Conservation (phyloP, 208 protist genomes). For the Entamoeba moshkovskii region DNA sequence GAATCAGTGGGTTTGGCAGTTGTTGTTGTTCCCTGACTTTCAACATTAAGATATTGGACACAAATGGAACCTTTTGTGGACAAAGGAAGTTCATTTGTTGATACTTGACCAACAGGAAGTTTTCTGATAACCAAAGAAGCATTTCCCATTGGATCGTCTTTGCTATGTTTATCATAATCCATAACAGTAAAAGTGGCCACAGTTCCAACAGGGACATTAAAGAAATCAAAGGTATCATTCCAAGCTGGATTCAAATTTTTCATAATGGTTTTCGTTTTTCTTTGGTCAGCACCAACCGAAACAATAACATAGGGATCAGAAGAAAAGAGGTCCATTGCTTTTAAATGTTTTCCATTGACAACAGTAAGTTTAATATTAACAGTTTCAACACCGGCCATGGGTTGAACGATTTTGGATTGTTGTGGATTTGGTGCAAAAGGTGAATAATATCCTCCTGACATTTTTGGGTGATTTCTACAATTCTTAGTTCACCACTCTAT, state of each 20-base stretch:
- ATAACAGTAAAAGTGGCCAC: not conserved
- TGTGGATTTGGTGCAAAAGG: no score
- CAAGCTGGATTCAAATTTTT: not conserved
- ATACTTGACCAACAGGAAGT: not conserved
- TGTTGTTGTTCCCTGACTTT: not conserved
- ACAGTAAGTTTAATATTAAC: not conserved
- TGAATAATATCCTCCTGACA: no score
- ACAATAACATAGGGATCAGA: not conserved
- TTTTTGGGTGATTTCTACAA: no score
- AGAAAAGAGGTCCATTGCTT: not conserved
- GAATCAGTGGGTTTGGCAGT: not conserved
- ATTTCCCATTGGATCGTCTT: constrained; percentile 2
- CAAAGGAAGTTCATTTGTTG: not conserved
- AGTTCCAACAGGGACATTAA: not conserved
- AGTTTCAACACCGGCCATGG: not conserved
- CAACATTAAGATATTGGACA: not conserved
- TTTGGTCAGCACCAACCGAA: not conserved
- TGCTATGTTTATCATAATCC: not conserved
- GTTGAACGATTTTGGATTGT: no score
- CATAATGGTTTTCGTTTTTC: not conserved
- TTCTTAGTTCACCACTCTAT: no score
- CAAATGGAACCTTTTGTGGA: not conserved
- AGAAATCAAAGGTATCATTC: not conserved
- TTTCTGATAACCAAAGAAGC: not conserved
- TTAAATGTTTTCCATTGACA: not conserved